phyloP scores from a whole-genome alignment of 805 yeast species.

The Pichia paraexigua region DNA sequence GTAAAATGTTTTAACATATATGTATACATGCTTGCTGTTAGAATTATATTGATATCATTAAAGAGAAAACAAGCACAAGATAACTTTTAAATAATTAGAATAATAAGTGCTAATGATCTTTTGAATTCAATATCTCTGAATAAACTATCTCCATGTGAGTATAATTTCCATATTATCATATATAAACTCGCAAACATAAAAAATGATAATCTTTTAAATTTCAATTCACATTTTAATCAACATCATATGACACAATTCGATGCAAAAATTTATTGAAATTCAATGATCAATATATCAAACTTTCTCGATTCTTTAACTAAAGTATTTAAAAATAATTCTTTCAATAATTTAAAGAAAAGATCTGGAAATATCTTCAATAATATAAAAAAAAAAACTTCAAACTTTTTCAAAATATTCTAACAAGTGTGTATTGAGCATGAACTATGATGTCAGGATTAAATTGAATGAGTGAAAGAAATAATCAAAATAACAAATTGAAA shows the following conservation, averaged over 20 bases:
- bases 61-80: background rate
- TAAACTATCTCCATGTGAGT: background rate
- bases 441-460: conserved; percentile 6
- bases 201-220: background rate
- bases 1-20: background rate
- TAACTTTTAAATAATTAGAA: background rate
- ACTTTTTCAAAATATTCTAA: background rate
- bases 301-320: background rate
- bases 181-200: background rate
- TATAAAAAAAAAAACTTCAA: background rate
- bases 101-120: background rate
- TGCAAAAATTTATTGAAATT: background rate
- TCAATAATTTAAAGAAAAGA: conserved; percentile 4
- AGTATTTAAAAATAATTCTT: background rate
- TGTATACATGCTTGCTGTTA: background rate
- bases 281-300: background rate
- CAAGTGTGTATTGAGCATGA: conserved; percentile 5
- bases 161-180: background rate
- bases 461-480: background rate
- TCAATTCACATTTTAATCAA: background rate
- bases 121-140: background rate
- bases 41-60: too few species aligned
- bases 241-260: background rate
- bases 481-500: background rate
- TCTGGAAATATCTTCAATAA: conserved; percentile 2